phyloP scores from a whole-genome alignment of 257 asterid species.

The Fraxinus anomala region DNA sequence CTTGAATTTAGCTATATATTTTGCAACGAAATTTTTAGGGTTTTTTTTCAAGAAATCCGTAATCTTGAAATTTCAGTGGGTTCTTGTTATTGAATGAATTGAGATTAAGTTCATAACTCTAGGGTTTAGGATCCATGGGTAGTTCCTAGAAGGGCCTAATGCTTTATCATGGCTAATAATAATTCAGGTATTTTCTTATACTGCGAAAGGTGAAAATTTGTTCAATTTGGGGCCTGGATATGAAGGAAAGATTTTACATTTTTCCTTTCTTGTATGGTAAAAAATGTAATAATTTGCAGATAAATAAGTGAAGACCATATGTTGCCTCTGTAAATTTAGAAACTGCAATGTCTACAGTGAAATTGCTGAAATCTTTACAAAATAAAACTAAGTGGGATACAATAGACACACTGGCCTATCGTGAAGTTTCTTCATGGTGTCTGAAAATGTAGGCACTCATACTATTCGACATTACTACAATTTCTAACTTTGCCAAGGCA shows the following conservation, averaged over 20 bases:
- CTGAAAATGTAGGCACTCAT: too few species aligned
- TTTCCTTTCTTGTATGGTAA: background rate
- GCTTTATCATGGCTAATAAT: background rate
- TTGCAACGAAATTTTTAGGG: slow-evolving; percentile 10
- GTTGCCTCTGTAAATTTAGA: background rate
- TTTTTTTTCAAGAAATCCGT: slow-evolving; percentile 4
- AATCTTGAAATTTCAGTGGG: slow-evolving; percentile 18
- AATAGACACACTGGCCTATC: background rate
- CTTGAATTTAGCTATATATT: background rate
- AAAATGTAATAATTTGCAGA: background rate
- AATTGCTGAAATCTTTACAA: background rate
- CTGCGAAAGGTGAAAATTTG: background rate
- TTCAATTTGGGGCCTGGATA: slow-evolving; percentile 6
- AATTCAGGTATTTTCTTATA: background rate
- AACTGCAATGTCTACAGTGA: background rate
- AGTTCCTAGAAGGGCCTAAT: slow-evolving; percentile 1
- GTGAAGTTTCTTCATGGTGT: background rate
- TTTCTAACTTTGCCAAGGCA: background rate
- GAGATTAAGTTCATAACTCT: slow-evolving; percentile 6
- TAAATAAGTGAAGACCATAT: background rate
- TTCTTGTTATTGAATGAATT: slow-evolving; percentile 20
- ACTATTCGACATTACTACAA: background rate
- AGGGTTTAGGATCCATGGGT: background rate
- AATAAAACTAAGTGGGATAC: background rate
- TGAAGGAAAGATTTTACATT: background rate